Percentiles rank a stretch among this genome's conserved stretches.
Conservation (phyloP, 306 rosid species). For the Fragaria nilgerrensis region DNA sequence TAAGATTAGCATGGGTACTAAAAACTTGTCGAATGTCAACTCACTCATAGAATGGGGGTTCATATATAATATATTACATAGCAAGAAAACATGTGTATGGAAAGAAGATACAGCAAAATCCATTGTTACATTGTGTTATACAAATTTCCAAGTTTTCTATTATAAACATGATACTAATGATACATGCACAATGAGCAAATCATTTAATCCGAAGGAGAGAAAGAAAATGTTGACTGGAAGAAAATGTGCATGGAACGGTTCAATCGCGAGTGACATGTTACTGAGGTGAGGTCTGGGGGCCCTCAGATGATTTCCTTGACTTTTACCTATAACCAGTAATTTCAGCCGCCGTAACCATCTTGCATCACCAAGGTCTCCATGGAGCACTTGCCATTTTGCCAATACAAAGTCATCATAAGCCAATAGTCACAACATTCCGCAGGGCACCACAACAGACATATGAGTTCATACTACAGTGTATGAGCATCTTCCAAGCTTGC, state of each 20-base stretch:
- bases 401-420: not conserved
- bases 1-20: not conserved
- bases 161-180: not conserved
- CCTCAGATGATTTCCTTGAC: not conserved
- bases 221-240: not conserved
- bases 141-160: not conserved
- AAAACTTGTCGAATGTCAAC: not conserved
- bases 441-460: not conserved
- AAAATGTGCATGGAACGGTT: not conserved
- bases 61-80: not conserved
- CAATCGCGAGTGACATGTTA: not conserved
- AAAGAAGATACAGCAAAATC: not conserved
- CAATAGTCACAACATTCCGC: not conserved
- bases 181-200: not conserved
- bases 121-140: not conserved
- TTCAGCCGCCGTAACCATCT: not conserved
- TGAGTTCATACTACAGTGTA: not conserved
- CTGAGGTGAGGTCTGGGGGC: not conserved
- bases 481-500: not conserved
- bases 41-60: not conserved
- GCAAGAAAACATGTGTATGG: not conserved
- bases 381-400: not conserved
- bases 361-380: conserved; percentile 2
- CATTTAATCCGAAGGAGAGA: not conserved
- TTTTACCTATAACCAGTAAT: not conserved